Evolutionary conservation across 2,329 filamentous ascomycete species (phyloP), one percentile per base, ranked within the genome.

Genomic region (Sporothrix pallida): DNA sequence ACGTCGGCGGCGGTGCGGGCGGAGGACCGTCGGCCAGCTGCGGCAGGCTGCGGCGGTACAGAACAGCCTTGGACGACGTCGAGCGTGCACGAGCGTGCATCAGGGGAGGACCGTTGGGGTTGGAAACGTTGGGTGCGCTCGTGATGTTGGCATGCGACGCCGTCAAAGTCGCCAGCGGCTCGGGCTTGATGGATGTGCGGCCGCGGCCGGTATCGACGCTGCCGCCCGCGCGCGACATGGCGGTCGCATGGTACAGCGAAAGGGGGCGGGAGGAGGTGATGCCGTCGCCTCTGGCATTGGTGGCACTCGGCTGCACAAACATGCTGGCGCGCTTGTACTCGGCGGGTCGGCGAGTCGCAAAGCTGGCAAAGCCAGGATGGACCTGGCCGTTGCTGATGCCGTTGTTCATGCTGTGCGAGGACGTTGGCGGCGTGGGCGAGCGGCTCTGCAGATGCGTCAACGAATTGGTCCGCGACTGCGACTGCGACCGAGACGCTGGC

Each of bases 1-100:
- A 85, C 12, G 82, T 88, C 31, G 87, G 87, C 5, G 87, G 87
- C 7, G 87, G 87, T 15, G 83, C 85, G 17, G 84, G 87, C 1
- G 87, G 87, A 44, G 87, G 87, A 0, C 85, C 86, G 13, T 86
- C 83, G 0, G 80, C 80, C 52, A 88, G 80, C 37, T 87, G 85
- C 6, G 86, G 84, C 83, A 88, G 84, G 79, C 87, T 88, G 72
- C 84, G 82, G 37, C 86, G 82, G 71, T 82, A 83, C 37, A 76
- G 48, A 3, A 76, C 72, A 15, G 67, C 44, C 58, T 78, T 76
- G 20, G 76, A 56, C 1, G 74, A 72, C 5, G 76, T 63, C 26
- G 77, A 78, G 15, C 77, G 76, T 2, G 75, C 73, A 42, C 77
- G 76, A 2, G 80, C 75, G 69, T 79, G 78, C 46, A 78, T 77